phyloP scores from a whole-genome alignment of 2,329 filamentous ascomycete species.

The Drechslerella coelobrocha region DNA sequence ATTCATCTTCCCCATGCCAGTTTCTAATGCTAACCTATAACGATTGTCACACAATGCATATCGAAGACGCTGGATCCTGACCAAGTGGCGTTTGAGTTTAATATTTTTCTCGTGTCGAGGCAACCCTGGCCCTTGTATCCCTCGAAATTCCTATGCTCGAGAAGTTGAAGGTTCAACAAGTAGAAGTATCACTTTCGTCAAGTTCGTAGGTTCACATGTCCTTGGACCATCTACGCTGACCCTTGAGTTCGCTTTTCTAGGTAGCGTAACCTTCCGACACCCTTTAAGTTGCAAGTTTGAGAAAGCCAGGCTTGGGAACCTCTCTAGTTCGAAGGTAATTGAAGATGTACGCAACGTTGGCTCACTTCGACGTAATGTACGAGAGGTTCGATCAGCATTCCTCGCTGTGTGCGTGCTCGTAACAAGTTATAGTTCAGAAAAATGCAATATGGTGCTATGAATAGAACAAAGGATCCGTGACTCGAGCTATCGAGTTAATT shows the following conservation, averaged over 20 bases:
- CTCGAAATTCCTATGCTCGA: too few relatives aligned
- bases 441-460: not conserved
- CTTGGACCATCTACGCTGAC: too few relatives aligned
- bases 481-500: too few relatives aligned
- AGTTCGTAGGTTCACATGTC: too few relatives aligned
- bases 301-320: too few relatives aligned
- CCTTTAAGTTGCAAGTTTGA: too few relatives aligned
- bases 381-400: too few relatives aligned
- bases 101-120: not conserved
- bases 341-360: not conserved
- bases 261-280: too few relatives aligned
- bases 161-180: too few relatives aligned
- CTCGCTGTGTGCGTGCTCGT: not conserved
- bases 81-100: constrained; percentile 1
- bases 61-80: not conserved
- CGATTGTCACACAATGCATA: not conserved
- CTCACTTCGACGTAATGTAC: not conserved
- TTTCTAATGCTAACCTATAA: constrained; percentile 1
- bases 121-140: not conserved
- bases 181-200: too few relatives aligned
- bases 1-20: not conserved
- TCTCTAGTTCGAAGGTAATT: not conserved
- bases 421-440: not conserved
- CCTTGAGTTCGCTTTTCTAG: too few relatives aligned
- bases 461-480: not conserved